Evolutionary conservation across 2,329 filamentous ascomycete species (phyloP), one percentile per base, ranked within the genome.

Genomic region (Trichophyton verrucosum): DNA sequence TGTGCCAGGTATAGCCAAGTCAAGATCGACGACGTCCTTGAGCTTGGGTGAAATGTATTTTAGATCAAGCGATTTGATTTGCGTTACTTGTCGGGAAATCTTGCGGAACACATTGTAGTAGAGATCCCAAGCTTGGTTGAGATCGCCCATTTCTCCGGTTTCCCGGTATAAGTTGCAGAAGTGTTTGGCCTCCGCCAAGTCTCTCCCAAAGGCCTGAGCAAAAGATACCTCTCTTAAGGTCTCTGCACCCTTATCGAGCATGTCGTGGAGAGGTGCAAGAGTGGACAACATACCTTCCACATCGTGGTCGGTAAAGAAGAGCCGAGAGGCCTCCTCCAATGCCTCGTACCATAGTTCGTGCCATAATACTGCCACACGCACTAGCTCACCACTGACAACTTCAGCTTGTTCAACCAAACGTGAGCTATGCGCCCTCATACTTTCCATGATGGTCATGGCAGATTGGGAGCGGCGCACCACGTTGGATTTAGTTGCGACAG

Each of bases 271-370:
- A 5, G 95, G 95, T 57, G 88, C 88, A 3, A 99, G 82, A 0
- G 89, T 91, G 9, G 85, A 82, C 72, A 99, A 94, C 94, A 99
- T 99, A 69, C 92, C 95, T 63, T 96, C 89, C 51, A 97, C 94
- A 73, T 99, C 96, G 69, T 95, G 88, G 68, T 97, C 92, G 62
- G 92, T 94, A 74, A 99, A 99, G 78, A 97, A 99, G 17, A 99
- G 79, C 59, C 94, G 84, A 36, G 91, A 96, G 0, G 94, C 95
- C 76, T 99, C 95, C 74, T 99, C 94, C 15, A 99, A 80, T 30
- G 89, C 95, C 74, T 99, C 95, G 66, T 99, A 94, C 94, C 94
- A 99, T 66, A 95, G 88, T 70, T 99, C 94, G 70, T 99, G 94
- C 95, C 95, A 99, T 24, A 99, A 75, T 1, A 99, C 92, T 15